phyloP scores from a whole-genome alignment of 441 rosid species.

The Corymbia calophylla region DNA sequence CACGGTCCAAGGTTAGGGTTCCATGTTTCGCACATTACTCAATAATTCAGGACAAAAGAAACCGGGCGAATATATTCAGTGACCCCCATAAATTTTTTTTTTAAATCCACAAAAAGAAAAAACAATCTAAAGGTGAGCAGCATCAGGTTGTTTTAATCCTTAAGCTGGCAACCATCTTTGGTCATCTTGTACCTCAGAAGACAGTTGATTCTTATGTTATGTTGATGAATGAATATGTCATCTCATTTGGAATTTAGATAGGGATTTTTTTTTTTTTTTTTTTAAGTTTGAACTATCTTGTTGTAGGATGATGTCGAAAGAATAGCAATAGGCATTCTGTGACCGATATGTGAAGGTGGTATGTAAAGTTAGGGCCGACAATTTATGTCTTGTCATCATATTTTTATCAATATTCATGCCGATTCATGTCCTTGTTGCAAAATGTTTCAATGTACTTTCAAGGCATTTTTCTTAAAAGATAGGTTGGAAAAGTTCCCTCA shows the following conservation, averaged over 20 bases:
- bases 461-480: neutral
- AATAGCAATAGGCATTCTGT: neutral
- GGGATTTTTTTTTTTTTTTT: neutral
- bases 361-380: neutral
- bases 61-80: neutral
- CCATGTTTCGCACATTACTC: neutral
- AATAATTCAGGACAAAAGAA: neutral
- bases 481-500: neutral
- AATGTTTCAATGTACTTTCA: neutral
- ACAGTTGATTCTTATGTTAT: neutral
- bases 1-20: neutral
- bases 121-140: neutral
- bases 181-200: neutral
- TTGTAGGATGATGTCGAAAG: neutral
- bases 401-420: neutral
- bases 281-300: neutral
- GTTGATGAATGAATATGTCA: neutral
- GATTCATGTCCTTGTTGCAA: neutral
- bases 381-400: neutral
- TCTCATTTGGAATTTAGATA: neutral
- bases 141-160: neutral
- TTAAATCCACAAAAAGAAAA: neutral
- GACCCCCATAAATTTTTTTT: neutral
- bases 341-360: neutral
- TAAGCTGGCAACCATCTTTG: neutral